These are phyloP conservation scores for Wickerhamomyces sydowiorum DNA, from an alignment of 805 yeast species.

Conservation along the genomic window DNA sequence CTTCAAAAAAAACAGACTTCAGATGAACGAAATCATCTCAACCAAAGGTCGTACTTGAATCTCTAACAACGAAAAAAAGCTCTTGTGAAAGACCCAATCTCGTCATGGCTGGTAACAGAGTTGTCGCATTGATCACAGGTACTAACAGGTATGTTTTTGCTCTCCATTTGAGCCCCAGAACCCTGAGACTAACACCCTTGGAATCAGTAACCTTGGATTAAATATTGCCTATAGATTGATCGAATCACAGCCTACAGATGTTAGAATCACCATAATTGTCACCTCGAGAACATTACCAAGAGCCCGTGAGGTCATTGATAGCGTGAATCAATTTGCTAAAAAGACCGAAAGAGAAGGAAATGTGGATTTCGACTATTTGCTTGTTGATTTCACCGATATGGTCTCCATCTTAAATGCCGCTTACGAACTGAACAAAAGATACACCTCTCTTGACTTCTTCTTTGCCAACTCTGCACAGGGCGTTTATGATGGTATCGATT, in stretches of 20 bases:
- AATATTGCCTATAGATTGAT: constrained; percentile 80
- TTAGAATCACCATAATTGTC: constrained; percentile 70
- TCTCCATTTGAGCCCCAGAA: background rate
- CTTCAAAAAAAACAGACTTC: too few relatives aligned
- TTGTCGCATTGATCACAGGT: constrained; percentile 41
- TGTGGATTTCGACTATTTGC: constrained; percentile 79
- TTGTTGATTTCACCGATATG: constrained; percentile 90
- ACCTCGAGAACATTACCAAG: constrained; percentile 87
- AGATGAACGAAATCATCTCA: too few relatives aligned
- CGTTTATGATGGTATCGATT: constrained; percentile 80
- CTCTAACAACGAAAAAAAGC: too few relatives aligned
- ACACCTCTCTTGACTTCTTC: constrained; percentile 65
- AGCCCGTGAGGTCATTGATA: constrained; percentile 66
- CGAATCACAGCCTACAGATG: constrained; percentile 46
- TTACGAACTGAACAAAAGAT: constrained; percentile 61
- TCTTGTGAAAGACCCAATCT: background rate
- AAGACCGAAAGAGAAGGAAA: constrained; percentile 42
- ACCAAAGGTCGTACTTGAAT: too few relatives aligned
- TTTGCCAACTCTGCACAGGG: constrained; percentile 91
- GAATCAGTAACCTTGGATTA: constrained; percentile 80
- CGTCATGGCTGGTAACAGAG: constrained; percentile 12
- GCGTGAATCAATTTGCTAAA: constrained; percentile 42
- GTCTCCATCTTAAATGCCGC: constrained; percentile 73
- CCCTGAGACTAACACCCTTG: background rate
- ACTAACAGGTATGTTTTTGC: constrained; percentile 29